A percentile compares a stretch with the other conserved stretches of the same genome.
These are phyloP conservation scores for Taxawa tesnikishii DNA, from an alignment of 2,329 filamentous ascomycete genomes.

Conservation along the genomic window DNA sequence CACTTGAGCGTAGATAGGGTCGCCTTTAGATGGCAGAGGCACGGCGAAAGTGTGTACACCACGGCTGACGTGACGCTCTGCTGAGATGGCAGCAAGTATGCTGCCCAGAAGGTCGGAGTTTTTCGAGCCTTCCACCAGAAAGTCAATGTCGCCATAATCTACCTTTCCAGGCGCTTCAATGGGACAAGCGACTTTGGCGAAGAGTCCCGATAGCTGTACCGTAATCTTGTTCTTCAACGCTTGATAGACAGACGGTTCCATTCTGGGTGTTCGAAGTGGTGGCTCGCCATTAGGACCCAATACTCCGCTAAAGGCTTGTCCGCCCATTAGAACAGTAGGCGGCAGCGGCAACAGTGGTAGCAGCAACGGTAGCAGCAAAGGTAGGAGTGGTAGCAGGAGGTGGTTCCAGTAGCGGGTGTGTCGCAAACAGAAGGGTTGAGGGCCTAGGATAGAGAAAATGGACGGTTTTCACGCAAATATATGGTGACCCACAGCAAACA, in stretches of 20 bases:
- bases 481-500: too few relatives aligned
- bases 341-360: too few relatives aligned
- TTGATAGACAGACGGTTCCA: slow-evolving; percentile 47
- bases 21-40: slow-evolving; percentile 26
- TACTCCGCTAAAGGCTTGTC: slow-evolving; percentile 44
- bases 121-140: slow-evolving; percentile 38
- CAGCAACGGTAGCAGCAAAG: too few relatives aligned
- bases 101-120: background rate
- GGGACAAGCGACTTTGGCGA: slow-evolving; percentile 43
- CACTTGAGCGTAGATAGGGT: slow-evolving; percentile 44
- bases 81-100: slow-evolving; percentile 33
- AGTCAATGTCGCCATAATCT: slow-evolving; percentile 62
- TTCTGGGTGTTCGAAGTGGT: slow-evolving; percentile 50
- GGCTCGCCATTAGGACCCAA: slow-evolving; percentile 25
- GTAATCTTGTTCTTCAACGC: slow-evolving; percentile 35
- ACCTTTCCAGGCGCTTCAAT: slow-evolving; percentile 58
- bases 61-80: slow-evolving; percentile 1
- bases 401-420: too few relatives aligned
- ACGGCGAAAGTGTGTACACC: slow-evolving; percentile 36
- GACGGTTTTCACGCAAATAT: too few relatives aligned
- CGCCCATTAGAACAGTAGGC: too few relatives aligned
- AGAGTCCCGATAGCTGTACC: slow-evolving; percentile 28
- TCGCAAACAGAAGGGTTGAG: too few relatives aligned
- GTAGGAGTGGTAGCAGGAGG: too few relatives aligned
- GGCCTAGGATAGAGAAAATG: too few relatives aligned